Percentiles rank a stretch among this genome's conserved stretches.
phyloP scores from a whole-genome alignment of 768 basidiomycete species.

The Thelephora ganbajun region DNA sequence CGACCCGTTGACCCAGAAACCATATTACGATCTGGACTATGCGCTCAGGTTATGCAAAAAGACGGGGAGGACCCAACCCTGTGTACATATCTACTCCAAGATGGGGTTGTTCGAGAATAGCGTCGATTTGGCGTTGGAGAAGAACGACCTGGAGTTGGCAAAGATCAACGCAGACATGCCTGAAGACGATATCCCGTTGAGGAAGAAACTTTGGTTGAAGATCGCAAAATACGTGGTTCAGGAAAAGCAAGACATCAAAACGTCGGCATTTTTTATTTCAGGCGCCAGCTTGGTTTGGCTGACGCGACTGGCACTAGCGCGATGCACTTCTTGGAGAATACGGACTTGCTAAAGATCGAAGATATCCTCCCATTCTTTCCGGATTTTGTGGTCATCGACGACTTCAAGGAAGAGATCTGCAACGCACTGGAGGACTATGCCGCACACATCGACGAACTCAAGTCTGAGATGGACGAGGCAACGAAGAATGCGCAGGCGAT shows the following conservation, averaged over 20 bases:
- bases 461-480: slow-evolving; percentile 93
- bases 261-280: slow-evolving; percentile 39
- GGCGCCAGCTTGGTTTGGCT: neutral
- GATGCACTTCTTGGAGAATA: slow-evolving; percentile 92
- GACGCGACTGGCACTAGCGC: slow-evolving; percentile 42
- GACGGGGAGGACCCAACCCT: slow-evolving; percentile 68
- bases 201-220: slow-evolving; percentile 96
- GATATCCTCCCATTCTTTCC: slow-evolving; percentile 99
- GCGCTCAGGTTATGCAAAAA: slow-evolving; percentile 86
- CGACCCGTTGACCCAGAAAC: slow-evolving; percentile 70
- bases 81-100: slow-evolving; percentile 93
- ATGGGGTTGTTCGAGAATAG: slow-evolving; percentile 96
- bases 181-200: slow-evolving; percentile 74
- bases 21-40: slow-evolving; percentile 96
- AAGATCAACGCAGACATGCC: slow-evolving; percentile 93
- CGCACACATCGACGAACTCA: slow-evolving; percentile 77
- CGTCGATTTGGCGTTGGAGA: slow-evolving; percentile 87
- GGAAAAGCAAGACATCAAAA: slow-evolving; percentile 95
- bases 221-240: slow-evolving; percentile 98
- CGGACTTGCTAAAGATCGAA: slow-evolving; percentile 91
- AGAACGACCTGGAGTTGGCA: slow-evolving; percentile 90
- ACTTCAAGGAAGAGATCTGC: slow-evolving; percentile 98
- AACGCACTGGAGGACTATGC: slow-evolving; percentile 91
- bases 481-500: slow-evolving; percentile 87
- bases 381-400: slow-evolving; percentile 97